Conservation (phyloP, 495 filamentous ascomycete genomes). For the Evernia prunastri region DNA sequence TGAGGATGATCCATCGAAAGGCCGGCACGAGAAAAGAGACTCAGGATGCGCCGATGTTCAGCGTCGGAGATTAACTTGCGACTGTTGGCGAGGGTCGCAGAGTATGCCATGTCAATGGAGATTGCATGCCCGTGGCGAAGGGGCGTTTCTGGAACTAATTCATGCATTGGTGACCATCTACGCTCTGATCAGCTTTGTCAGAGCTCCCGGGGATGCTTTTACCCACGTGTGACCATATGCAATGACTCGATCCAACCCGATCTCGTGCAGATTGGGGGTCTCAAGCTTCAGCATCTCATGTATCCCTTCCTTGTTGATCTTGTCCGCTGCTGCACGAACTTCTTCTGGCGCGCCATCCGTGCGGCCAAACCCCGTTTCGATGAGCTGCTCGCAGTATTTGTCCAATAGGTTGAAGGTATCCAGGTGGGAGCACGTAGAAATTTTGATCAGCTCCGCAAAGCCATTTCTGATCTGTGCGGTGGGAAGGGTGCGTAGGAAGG, state of each 20-base stretch:
- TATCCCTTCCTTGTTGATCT: slow-evolving; percentile 53
- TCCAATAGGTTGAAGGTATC: slow-evolving; percentile 54
- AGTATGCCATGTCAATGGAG: slow-evolving; percentile 62
- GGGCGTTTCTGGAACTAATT: slow-evolving; percentile 52
- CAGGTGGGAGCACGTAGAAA: slow-evolving; percentile 55
- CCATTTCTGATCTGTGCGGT: slow-evolving; percentile 57
- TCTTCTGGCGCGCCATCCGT: slow-evolving; percentile 41
- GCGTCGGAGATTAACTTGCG: slow-evolving; percentile 44
- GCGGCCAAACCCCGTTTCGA: slow-evolving; percentile 51
- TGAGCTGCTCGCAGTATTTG: slow-evolving; percentile 53
- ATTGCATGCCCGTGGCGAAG: slow-evolving; percentile 61
- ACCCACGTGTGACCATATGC: slow-evolving; percentile 60
- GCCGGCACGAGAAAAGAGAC: slow-evolving; percentile 54
- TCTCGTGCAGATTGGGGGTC: slow-evolving; percentile 58
- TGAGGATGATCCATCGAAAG: slow-evolving; percentile 56
- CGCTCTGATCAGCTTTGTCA: background rate
- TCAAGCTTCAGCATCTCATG: slow-evolving; percentile 59
- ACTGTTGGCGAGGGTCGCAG: slow-evolving; percentile 51
- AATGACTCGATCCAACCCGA: slow-evolving; percentile 56
- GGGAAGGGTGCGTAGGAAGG: slow-evolving; percentile 54
- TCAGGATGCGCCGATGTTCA: slow-evolving; percentile 49
- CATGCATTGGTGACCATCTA: slow-evolving; percentile 58
- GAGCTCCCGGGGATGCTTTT: too few species aligned
- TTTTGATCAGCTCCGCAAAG: slow-evolving; percentile 62
- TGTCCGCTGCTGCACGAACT: slow-evolving; percentile 48